Conservation (phyloP, 495 filamentous ascomycete genomes). For the Penicillium argentinense region DNA sequence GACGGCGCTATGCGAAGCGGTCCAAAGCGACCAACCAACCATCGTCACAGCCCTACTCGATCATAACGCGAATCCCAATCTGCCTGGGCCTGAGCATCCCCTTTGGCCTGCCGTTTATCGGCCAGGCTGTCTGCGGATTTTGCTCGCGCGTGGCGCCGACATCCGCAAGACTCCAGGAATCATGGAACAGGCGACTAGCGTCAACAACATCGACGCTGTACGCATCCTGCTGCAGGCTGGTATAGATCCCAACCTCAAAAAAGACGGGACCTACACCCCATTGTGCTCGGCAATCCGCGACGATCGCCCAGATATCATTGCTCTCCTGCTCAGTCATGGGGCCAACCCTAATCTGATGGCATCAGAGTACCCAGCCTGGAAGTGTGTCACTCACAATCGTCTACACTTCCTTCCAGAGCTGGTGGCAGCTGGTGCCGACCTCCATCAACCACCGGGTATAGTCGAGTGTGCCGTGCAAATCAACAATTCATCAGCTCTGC, state of each 20-base stretch:
- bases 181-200: constrained; percentile 53
- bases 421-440: constrained; percentile 50
- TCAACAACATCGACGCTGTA: constrained; percentile 46
- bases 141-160: constrained; percentile 50
- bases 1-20: constrained; percentile 54
- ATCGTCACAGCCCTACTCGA: constrained; percentile 51
- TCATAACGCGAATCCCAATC: constrained; percentile 54
- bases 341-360: constrained; percentile 54
- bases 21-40: constrained; percentile 47
- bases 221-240: constrained; percentile 47
- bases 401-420: constrained; percentile 48
- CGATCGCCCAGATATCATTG: constrained; percentile 49
- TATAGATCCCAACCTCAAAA: constrained; percentile 52
- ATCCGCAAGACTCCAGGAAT: constrained; percentile 49
- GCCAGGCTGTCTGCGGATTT: constrained; percentile 47
- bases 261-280: constrained; percentile 57
- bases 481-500: constrained; percentile 48
- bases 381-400: constrained; percentile 55
- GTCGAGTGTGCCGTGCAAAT: constrained; percentile 53
- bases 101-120: constrained; percentile 55
- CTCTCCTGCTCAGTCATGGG: constrained; percentile 46
- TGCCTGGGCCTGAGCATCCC: constrained; percentile 50
- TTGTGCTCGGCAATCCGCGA: constrained; percentile 57
- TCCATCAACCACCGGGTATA: constrained; percentile 51
- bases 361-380: constrained; percentile 55